Base-by-base conservation (phyloP, 176 grass and related monocot genomes). In the Bothriochloa decipiens region DNA sequence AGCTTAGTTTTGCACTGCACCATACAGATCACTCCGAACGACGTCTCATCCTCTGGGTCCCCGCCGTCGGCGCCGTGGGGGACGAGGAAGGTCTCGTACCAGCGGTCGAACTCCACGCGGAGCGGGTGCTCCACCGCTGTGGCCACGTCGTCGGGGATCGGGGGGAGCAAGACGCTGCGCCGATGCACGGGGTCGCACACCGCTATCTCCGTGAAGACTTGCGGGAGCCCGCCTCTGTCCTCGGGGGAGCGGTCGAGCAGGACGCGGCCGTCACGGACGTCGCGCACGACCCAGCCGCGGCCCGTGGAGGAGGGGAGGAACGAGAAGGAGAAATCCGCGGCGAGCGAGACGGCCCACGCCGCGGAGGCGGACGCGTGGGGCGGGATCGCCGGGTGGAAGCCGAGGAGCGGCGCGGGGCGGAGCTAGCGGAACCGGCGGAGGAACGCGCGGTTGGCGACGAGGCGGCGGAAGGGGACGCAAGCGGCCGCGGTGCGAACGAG, bases 161-260 rank as follows among this genome's bases (percentile, higher is more conserved):
- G 42, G 8, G 83, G 83, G 0, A 90, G 78, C 43, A 77, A n/a
- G 25, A 90, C 16, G 83, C 53, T 65, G 17, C 78, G 65, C 33
- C 72, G 65, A 72, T 81, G 83, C 25, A 86, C 42, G 74, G 83
- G 88, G 83, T 86, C 88, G 72, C 83, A 85, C 8, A 90, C 88
- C 9, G 65, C 72, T 35, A 86, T 14, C 2, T 86, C 72, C 14
- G 77, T 81, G 82, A 85, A 89, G n/a, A n/a, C n/a, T n/a, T n/a
- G n/a, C n/a, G n/a, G n/a, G n/a, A n/a, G n/a, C n/a, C n/a, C n/a
- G n/a, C n/a, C n/a, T n/a, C n/a, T n/a, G n/a, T n/a, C n/a, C n/a
- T n/a, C n/a, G n/a, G n/a, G n/a, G n/a, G 26, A 33, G 63, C 82
- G 70, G 82, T 85, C 87, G 41, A 89, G 83, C 33, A 89, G 88